phyloP scores from a whole-genome alignment of 495 filamentous ascomycete species.

The Hypoxylon lenormandii region DNA sequence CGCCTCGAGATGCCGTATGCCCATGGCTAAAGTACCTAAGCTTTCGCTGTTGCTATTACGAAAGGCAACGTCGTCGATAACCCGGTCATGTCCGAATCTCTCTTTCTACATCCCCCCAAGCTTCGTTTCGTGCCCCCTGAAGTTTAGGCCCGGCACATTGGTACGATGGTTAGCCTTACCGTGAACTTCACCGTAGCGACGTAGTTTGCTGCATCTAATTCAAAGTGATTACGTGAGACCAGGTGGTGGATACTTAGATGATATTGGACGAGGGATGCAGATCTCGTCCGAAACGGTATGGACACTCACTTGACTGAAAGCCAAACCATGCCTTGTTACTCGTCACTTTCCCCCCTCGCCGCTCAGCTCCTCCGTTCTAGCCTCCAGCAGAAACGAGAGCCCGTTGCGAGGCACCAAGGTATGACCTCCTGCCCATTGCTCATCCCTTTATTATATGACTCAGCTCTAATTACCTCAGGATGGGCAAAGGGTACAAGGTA shows the following conservation, averaged over 20 bases:
- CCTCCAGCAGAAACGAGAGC: conserved; percentile 5
- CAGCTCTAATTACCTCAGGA: conserved; percentile 12
- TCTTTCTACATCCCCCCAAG: conserved; percentile 9
- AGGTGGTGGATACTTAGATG: conserved; percentile 1
- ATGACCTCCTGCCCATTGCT: conserved; percentile 4
- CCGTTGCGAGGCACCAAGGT: conserved; percentile 1
- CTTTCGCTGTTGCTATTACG: conserved; percentile 7
- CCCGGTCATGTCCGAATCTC: conserved; percentile 17
- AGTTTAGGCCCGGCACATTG: conserved; percentile 2
- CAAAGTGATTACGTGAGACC: conserved; percentile 43
- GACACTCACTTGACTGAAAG: conserved; percentile 1
- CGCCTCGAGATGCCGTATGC: conserved; percentile 6
- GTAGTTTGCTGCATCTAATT: conserved; percentile 21
- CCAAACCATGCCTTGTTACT: conserved; percentile 13
- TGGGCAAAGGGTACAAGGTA: conserved; percentile 5
- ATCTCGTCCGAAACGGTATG: conserved; percentile 27
- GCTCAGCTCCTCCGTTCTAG: conserved; percentile 14
- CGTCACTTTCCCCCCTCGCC: conserved; percentile 2
- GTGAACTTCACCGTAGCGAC: conserved; percentile 4
- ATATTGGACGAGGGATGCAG: conserved; percentile 8
- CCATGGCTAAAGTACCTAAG: too few relatives aligned
- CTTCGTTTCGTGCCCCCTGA: conserved; percentile 1
- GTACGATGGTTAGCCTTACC: conserved; percentile 35
- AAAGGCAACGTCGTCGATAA: conserved; percentile 5
- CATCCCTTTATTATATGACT: conserved; percentile 30